Evolutionary conservation across 2,329 filamentous ascomycete species (phyloP).

Genomic region (Aspergillus fijiensis): DNA sequence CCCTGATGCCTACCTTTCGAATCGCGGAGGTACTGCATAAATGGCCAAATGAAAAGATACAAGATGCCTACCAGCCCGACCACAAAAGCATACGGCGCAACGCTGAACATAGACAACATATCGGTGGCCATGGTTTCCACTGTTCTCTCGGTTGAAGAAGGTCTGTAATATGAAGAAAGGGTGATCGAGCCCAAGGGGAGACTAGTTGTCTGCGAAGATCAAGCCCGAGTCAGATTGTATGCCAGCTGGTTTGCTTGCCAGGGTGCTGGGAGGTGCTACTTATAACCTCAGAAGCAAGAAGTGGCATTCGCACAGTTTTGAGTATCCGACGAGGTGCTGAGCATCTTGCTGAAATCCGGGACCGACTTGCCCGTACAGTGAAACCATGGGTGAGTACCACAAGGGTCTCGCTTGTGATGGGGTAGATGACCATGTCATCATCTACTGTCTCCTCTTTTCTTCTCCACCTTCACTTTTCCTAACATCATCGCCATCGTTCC

Average conservation of each 20-base stretch:
- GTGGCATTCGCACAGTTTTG: neutral
- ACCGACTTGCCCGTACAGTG: neutral
- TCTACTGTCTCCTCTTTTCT: constrained; percentile 4
- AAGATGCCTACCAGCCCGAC: constrained; percentile 23
- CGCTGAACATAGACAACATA: constrained; percentile 23
- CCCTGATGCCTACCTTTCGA: constrained; percentile 24
- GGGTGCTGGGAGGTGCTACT: neutral
- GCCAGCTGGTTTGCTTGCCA: neutral
- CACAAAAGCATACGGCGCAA: constrained; percentile 26
- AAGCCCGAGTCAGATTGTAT: neutral
- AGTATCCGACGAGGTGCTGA: neutral
- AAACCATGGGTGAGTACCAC: constrained; percentile 2
- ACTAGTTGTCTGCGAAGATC: neutral
- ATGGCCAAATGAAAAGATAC: constrained; percentile 28
- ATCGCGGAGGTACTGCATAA: constrained; percentile 29
- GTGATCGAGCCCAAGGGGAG: neutral
- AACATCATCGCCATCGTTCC: neutral
- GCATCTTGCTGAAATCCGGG: neutral
- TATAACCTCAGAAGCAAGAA: neutral
- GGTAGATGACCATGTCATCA: neutral
- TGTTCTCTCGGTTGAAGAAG: neutral
- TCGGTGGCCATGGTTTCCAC: constrained; percentile 1
- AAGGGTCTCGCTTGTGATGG: neutral
- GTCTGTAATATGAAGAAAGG: neutral
- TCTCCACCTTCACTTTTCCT: neutral